phyloP scores from a whole-genome alignment of 129 eudicot species.

The Heracleum sosnowskyi region DNA sequence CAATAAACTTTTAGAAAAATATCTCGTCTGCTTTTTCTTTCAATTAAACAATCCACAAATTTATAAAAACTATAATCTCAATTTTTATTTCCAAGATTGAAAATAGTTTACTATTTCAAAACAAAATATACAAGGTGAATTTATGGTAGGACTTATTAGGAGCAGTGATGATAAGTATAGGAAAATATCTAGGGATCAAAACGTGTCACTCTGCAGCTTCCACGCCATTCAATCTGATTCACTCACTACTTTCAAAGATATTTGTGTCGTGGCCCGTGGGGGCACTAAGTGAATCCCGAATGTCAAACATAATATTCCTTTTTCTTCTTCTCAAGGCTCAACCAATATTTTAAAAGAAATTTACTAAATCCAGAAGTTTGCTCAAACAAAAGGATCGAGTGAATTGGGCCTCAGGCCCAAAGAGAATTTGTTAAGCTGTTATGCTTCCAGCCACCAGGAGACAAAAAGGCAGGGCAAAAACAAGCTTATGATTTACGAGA shows the following conservation, averaged over 20 bases:
- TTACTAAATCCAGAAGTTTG: no score
- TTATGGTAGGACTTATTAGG: no score
- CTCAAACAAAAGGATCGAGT: background rate
- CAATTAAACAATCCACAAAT: no score
- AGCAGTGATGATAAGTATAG: background rate
- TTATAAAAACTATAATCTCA: no score
- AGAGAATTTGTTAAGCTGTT: background rate
- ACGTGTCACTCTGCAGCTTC: conserved; percentile 4
- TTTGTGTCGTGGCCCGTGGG: background rate
- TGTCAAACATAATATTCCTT: background rate
- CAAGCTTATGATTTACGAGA: background rate
- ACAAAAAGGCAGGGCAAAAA: background rate
- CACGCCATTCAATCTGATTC: background rate
- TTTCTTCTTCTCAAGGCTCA: no score
- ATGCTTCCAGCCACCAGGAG: background rate
- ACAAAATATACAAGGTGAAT: no score
- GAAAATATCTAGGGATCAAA: background rate
- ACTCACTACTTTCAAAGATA: background rate
- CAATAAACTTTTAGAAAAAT: no score
- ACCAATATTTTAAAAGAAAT: no score
- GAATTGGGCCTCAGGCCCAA: background rate
- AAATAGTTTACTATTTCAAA: no score
- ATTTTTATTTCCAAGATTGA: no score
- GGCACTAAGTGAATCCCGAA: background rate
- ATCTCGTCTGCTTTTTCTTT: no score